Percentiles rank a stretch among this genome's conserved stretches.
These are phyloP conservation scores for Candida ficus DNA, from an alignment of 805 yeast genomes.

Conservation along the genomic window DNA sequence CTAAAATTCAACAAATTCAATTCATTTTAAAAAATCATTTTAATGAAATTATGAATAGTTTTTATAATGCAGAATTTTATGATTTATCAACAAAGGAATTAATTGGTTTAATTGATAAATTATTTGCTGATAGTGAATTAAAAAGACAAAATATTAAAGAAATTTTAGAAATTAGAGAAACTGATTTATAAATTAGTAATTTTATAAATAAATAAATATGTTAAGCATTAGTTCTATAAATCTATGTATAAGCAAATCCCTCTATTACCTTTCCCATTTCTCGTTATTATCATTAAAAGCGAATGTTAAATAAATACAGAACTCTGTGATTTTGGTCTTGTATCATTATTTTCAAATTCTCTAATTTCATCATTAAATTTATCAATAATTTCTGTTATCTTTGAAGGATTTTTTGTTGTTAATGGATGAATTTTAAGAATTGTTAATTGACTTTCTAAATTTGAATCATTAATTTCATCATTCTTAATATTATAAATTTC, in stretches of 20 bases:
- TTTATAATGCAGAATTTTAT: slow-evolving; percentile 36
- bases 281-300: too few relatives aligned
- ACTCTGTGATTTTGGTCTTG: slow-evolving; percentile 3
- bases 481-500: not conserved
- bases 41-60: slow-evolving; percentile 35
- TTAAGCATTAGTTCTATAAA: too few relatives aligned
- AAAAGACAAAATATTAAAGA: slow-evolving; percentile 32
- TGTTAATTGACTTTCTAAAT: not conserved
- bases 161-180: slow-evolving; percentile 43
- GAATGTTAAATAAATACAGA: slow-evolving; percentile 9
- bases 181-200: slow-evolving; percentile 1
- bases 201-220: too few relatives aligned
- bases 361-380: not conserved
- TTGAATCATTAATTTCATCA: not conserved
- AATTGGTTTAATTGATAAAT: slow-evolving; percentile 29
- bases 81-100: slow-evolving; percentile 33
- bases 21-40: slow-evolving; percentile 30
- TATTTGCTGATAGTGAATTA: slow-evolving; percentile 36
- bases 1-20: slow-evolving; percentile 20
- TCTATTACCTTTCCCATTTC: not conserved
- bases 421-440: not conserved
- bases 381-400: not conserved
- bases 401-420: not conserved
- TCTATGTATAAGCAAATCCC: too few relatives aligned
- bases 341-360: not conserved